Evolutionary conservation across 495 filamentous ascomycete genomes (phyloP).

Genomic region (Trichoderma parareesei): DNA sequence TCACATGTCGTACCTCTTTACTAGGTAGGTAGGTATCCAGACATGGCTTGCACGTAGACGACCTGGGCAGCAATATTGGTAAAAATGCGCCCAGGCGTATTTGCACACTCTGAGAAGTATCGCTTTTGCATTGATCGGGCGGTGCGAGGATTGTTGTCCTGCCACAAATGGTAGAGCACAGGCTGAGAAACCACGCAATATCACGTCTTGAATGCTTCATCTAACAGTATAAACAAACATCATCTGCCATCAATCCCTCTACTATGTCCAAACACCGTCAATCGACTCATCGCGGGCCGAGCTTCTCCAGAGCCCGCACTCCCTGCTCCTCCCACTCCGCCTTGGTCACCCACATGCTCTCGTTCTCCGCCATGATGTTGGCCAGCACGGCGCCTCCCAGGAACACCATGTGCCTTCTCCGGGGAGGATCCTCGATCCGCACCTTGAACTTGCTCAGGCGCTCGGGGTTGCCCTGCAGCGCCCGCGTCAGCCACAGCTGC

Average conservation of each 20-base stretch:
- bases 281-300: slow-evolving; percentile 63
- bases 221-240: neutral
- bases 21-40: no score
- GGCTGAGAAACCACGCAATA: neutral
- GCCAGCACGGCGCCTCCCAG: slow-evolving; percentile 92
- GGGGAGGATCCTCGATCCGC: slow-evolving; percentile 92
- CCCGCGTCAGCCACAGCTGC: slow-evolving; percentile 93
- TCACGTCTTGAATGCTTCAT: slow-evolving; percentile 1
- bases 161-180: no score
- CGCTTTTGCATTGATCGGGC: no score
- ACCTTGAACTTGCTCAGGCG: slow-evolving; percentile 98
- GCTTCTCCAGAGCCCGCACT: slow-evolving; percentile 74
- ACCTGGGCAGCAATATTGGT: no score
- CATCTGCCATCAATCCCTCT: neutral
- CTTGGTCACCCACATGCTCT: slow-evolving; percentile 97
- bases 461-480: slow-evolving; percentile 83
- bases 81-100: no score
- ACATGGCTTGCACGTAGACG: no score
- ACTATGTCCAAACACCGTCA: neutral
- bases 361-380: slow-evolving; percentile 97
- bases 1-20: no score
- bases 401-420: slow-evolving; percentile 98
- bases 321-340: slow-evolving; percentile 96
- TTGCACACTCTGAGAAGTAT: no score
- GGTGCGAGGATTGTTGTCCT: no score